Percentiles rank a stretch among this genome's conserved stretches.
Evolutionary conservation across 2,329 filamentous ascomycete species (phyloP).

Genomic region (Cryphonectria naterciae): DNA sequence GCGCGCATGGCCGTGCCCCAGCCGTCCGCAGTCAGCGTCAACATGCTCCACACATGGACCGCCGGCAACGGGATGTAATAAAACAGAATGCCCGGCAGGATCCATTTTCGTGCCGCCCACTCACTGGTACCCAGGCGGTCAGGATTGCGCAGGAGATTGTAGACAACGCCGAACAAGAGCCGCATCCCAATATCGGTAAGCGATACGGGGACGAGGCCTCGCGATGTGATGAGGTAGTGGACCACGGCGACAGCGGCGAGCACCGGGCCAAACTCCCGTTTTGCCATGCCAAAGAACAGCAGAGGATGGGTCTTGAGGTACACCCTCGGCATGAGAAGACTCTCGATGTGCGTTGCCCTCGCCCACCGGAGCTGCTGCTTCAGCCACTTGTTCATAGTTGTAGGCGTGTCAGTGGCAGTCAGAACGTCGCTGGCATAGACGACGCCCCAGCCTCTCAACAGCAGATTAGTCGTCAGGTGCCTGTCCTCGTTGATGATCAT

Average conservation of each 20-base stretch:
- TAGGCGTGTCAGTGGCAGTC: slow-evolving; percentile 42
- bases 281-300: slow-evolving; percentile 41
- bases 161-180: slow-evolving; percentile 36
- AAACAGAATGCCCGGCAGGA: slow-evolving; percentile 37
- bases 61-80: slow-evolving; percentile 41
- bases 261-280: slow-evolving; percentile 38
- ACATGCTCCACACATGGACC: slow-evolving; percentile 40
- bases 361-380: slow-evolving; percentile 44
- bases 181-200: slow-evolving; percentile 36
- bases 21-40: slow-evolving; percentile 40
- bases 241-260: slow-evolving; percentile 36
- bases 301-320: slow-evolving; percentile 41
- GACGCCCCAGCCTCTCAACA: slow-evolving; percentile 40
- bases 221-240: slow-evolving; percentile 36
- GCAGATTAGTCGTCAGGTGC: slow-evolving; percentile 42
- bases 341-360: slow-evolving; percentile 42
- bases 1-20: slow-evolving; percentile 43
- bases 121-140: slow-evolving; percentile 30
- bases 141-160: slow-evolving; percentile 39
- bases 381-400: slow-evolving; percentile 40
- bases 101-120: slow-evolving; percentile 30
- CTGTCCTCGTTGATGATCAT: slow-evolving; percentile 45
- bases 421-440: slow-evolving; percentile 40
- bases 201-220: slow-evolving; percentile 35
- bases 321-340: slow-evolving; percentile 39